These are phyloP conservation scores for Citrus australasica DNA, from an alignment of 345 rosid genomes.

Conservation along the genomic window DNA sequence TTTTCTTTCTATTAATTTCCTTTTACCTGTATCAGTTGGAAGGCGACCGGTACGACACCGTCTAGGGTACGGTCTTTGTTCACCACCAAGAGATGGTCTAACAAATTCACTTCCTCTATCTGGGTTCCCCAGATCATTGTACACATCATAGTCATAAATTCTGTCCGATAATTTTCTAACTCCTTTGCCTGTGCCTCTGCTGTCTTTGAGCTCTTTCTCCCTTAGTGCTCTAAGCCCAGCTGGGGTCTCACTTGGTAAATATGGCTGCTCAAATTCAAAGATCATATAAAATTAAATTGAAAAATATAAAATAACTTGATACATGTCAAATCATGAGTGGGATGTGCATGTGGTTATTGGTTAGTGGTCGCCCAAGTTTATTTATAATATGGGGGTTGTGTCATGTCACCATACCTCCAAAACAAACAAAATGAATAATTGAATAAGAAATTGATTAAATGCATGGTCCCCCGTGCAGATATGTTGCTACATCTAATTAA, in stretches of 20 bases:
- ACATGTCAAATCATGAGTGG: not conserved
- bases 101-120: slow-evolving; percentile 57
- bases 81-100: slow-evolving; percentile 77
- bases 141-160: slow-evolving; percentile 73
- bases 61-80: slow-evolving; percentile 71
- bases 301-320: not conserved
- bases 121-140: slow-evolving; percentile 94
- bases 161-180: slow-evolving; percentile 78
- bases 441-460: not conserved
- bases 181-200: slow-evolving; percentile 71
- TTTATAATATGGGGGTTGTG: not conserved
- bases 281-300: not conserved
- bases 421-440: not conserved
- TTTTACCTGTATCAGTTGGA: slow-evolving; percentile 40
- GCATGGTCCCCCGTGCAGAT: not conserved
- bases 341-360: not conserved
- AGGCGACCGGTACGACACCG: slow-evolving; percentile 90
- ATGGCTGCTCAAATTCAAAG: slow-evolving; percentile 58
- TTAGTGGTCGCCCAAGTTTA: not conserved
- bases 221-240: slow-evolving; percentile 64
- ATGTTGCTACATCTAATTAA: not conserved
- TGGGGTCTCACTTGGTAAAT: slow-evolving; percentile 79
- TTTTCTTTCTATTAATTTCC: no score
- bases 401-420: not conserved
- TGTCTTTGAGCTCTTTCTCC: slow-evolving; percentile 60